phyloP scores from a whole-genome alignment of 768 basidiomycete species.

The Crepidotus variabilis region DNA sequence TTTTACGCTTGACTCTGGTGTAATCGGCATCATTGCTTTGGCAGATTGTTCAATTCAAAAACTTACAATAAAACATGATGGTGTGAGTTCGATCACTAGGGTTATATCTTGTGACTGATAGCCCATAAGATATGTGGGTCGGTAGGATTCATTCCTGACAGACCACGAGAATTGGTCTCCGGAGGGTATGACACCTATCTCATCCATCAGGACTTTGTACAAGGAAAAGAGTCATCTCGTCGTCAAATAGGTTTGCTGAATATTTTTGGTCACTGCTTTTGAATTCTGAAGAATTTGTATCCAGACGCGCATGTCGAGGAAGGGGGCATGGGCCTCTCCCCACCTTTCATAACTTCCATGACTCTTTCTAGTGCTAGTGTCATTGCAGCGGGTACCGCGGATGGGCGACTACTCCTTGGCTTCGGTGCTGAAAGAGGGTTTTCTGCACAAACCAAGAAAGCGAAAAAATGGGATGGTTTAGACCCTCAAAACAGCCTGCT shows the following conservation, averaged over 20 bases:
- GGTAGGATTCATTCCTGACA: constrained; percentile 67
- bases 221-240: constrained; percentile 54
- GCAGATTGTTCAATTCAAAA: constrained; percentile 38
- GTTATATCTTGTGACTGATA: not conserved
- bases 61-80: constrained; percentile 63
- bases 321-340: constrained; percentile 57
- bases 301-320: constrained; percentile 33
- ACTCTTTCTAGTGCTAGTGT: constrained; percentile 56
- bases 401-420: constrained; percentile 70
- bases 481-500: constrained; percentile 40
- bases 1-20: constrained; percentile 68
- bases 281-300: not conserved
- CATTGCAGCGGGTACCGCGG: constrained; percentile 70
- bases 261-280: not conserved
- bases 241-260: constrained; percentile 48
- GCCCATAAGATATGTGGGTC: constrained; percentile 47
- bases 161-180: constrained; percentile 69
- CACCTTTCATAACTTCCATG: constrained; percentile 69
- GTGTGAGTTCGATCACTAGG: constrained; percentile 36
- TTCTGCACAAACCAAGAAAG: constrained; percentile 34
- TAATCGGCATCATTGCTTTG: constrained; percentile 64
- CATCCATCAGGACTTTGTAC: constrained; percentile 62
- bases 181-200: constrained; percentile 73
- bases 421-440: constrained; percentile 62
- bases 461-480: constrained; percentile 73